These are phyloP conservation scores for Didymella sp. DNA, from an alignment of 2,329 filamentous ascomycete species.

Conservation along the genomic window DNA sequence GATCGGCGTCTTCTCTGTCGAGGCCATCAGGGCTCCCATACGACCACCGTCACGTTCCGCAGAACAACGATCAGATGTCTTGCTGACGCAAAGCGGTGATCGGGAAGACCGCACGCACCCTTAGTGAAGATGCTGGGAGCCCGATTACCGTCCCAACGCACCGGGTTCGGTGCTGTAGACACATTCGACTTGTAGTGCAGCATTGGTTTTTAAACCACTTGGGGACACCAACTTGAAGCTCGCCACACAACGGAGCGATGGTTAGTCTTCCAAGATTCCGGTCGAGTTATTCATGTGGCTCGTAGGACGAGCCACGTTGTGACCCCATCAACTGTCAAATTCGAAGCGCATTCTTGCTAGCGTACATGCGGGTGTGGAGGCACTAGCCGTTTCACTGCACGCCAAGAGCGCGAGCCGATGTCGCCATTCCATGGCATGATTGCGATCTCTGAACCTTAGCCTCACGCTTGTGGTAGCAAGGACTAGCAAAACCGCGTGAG, in stretches of 20 bases:
- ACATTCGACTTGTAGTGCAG: neutral
- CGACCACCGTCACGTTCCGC: slow-evolving; percentile 33
- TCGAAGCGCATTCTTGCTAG: slow-evolving; percentile 2
- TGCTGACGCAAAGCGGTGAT: no score
- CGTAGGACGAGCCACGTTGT: slow-evolving; percentile 3
- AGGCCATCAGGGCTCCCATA: slow-evolving; percentile 15
- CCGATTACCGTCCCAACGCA: neutral
- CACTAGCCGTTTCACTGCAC: slow-evolving; percentile 6
- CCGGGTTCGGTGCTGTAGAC: neutral
- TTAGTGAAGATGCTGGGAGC: neutral
- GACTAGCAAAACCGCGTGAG: neutral
- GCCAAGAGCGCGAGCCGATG: slow-evolving; percentile 17
- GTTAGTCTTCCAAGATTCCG: neutral
- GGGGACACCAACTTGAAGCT: neutral
- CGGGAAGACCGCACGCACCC: no score
- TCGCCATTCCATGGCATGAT: slow-evolving; percentile 21
- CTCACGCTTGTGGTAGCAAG: slow-evolving; percentile 8
- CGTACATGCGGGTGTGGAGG: slow-evolving; percentile 8
- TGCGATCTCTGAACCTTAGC: slow-evolving; percentile 12
- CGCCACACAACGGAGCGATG: slow-evolving; percentile 12
- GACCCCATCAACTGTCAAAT: neutral
- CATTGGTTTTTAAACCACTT: neutral
- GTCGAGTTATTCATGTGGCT: neutral
- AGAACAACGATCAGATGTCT: slow-evolving; percentile 31
- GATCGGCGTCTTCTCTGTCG: slow-evolving; percentile 4